Percentiles rank a stretch among this genome's conserved stretches.
phyloP scores from a whole-genome alignment of 768 basidiomycete species.

The Cystofilobasidium ferigula region DNA sequence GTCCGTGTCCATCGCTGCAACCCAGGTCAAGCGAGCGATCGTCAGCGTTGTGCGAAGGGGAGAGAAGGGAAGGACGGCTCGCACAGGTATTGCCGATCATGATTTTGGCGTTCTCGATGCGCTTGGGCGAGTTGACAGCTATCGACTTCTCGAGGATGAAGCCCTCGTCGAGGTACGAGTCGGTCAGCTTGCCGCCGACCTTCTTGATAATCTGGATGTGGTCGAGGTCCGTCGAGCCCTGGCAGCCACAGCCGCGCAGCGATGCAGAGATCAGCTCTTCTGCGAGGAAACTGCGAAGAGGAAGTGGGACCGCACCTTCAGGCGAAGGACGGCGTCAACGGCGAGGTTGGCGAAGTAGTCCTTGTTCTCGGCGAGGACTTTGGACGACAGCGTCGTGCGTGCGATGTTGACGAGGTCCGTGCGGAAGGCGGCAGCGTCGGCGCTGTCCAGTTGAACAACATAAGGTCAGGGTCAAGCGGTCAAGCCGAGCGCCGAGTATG shows the following conservation, averaged over 20 bases:
- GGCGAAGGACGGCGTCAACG: slow-evolving; percentile 84
- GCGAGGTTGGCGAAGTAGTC: slow-evolving; percentile 96
- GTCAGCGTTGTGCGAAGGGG: neutral
- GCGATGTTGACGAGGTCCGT: slow-evolving; percentile 94
- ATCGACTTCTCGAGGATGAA: slow-evolving; percentile 97
- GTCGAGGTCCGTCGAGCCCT: slow-evolving; percentile 93
- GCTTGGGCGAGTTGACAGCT: slow-evolving; percentile 85
- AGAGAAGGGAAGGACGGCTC: slow-evolving; percentile 34
- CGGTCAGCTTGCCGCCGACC: slow-evolving; percentile 95
- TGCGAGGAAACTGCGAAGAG: too few species aligned
- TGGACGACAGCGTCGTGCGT: slow-evolving; percentile 85
- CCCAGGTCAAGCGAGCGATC: neutral
- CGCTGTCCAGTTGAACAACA: too few species aligned
- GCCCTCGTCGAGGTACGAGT: slow-evolving; percentile 95
- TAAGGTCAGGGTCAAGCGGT: too few species aligned
- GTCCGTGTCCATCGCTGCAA: slow-evolving; percentile 94
- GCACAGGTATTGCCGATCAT: slow-evolving; percentile 95
- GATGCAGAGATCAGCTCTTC: too few species aligned
- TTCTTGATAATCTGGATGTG: slow-evolving; percentile 99
- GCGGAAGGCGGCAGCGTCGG: slow-evolving; percentile 64
- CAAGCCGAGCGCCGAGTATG: neutral
- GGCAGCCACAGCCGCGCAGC: too few species aligned
- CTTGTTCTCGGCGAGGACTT: slow-evolving; percentile 93
- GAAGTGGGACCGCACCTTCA: slow-evolving; percentile 50
- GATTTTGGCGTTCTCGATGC: slow-evolving; percentile 87